phyloP scores from a whole-genome alignment of 257 asterid genomes.

The Verbascum thapsus region DNA sequence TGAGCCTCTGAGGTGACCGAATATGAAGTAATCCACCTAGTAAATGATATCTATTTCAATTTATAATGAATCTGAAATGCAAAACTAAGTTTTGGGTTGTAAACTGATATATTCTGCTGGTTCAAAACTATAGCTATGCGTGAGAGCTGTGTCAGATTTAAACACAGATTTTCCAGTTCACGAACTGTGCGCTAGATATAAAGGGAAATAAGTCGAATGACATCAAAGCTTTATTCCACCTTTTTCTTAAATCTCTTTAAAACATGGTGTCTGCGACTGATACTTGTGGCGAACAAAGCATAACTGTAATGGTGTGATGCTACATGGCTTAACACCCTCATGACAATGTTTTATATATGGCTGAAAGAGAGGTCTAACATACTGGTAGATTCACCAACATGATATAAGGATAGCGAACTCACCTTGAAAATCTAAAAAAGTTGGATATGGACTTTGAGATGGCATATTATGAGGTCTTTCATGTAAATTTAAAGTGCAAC shows the following conservation, averaged over 20 bases:
- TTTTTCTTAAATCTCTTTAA: not conserved
- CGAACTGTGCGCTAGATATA: not conserved
- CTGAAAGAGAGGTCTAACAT: no score
- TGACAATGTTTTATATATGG: no score
- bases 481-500: not conserved
- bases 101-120: not conserved
- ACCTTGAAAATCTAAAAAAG: not conserved
- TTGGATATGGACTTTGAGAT: not conserved
- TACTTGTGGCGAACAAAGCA: not conserved
- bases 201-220: not conserved
- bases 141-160: conserved; percentile 4
- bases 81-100: not conserved
- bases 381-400: conserved; percentile 1
- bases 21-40: not conserved
- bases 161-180: not conserved
- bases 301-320: not conserved
- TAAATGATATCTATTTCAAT: not conserved
- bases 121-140: no score
- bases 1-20: no score
- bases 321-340: not conserved
- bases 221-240: not conserved
- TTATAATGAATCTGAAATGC: conserved; percentile 8
- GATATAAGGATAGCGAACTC: not conserved
- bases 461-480: not conserved
- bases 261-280: not conserved